Evolutionary conservation across 140 eudicot genomes (phyloP).

Genomic region (Oenanthe javanica): DNA sequence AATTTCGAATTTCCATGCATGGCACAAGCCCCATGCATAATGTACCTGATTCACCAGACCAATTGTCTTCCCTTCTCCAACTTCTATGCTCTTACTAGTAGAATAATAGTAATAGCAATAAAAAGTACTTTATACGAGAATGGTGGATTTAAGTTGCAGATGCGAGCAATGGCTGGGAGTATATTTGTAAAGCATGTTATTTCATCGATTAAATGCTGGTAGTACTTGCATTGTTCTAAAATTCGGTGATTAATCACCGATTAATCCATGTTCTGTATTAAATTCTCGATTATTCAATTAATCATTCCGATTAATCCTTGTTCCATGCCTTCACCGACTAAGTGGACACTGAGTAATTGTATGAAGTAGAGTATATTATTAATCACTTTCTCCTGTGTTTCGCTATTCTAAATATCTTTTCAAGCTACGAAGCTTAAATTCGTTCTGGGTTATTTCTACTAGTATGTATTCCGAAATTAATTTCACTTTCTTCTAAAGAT

Average conservation of each 20-base stretch:
- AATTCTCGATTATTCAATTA: no score
- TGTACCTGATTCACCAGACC: conserved; percentile 61
- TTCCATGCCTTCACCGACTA: no score
- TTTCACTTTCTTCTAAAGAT: not conserved
- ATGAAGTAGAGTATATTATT: no score
- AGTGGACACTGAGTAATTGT: no score
- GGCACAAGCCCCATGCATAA: conserved; percentile 33
- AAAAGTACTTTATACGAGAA: conserved; percentile 16
- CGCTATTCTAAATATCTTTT: not conserved
- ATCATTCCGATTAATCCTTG: no score
- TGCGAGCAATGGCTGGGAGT: not conserved
- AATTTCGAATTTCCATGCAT: conserved; percentile 31
- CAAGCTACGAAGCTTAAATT: not conserved
- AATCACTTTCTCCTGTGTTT: not conserved
- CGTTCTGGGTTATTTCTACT: not conserved
- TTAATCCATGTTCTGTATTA: no score
- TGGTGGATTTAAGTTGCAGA: not conserved
- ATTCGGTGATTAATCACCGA: no score
- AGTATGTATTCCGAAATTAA: not conserved
- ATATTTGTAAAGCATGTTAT: not conserved
- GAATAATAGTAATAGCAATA: not conserved
- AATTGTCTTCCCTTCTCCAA: conserved; percentile 39
- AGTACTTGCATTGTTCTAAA: not conserved
- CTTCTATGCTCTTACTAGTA: conserved; percentile 23
- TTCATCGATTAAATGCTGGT: not conserved